These are phyloP conservation scores for Triadica sebifera DNA, from an alignment of 345 rosid species.

Conservation along the genomic window DNA sequence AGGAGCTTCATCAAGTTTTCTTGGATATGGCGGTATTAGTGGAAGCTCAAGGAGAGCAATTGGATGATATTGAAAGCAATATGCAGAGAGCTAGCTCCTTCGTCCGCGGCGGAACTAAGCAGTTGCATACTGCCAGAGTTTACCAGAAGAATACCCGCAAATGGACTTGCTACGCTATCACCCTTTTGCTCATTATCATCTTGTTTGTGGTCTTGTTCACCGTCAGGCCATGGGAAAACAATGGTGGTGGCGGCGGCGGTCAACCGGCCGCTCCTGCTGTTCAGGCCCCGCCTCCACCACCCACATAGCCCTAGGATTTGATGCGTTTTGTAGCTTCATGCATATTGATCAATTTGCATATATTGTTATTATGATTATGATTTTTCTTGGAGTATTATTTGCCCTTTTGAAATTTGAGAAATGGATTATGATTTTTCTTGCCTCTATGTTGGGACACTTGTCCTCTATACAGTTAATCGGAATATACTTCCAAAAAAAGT, in stretches of 20 bases:
- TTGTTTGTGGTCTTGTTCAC: slow-evolving; percentile 53
- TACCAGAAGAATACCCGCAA: slow-evolving; percentile 74
- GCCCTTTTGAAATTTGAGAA: neutral
- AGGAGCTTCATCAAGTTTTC: slow-evolving; percentile 87
- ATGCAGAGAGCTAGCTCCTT: slow-evolving; percentile 71
- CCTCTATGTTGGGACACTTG: no score
- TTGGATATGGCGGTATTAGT: slow-evolving; percentile 84
- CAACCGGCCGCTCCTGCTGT: slow-evolving; percentile 23
- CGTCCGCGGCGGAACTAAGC: slow-evolving; percentile 55
- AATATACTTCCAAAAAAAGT: no score
- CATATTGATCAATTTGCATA: no score
- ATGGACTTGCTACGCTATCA: slow-evolving; percentile 72
- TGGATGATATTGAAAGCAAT: slow-evolving; percentile 79
- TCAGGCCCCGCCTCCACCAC: slow-evolving; percentile 3
- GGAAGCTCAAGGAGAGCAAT: slow-evolving; percentile 67
- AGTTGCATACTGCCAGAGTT: slow-evolving; percentile 52
- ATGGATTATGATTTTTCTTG: neutral
- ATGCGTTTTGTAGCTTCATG: neutral
- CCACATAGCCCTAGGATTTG: neutral
- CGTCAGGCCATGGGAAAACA: slow-evolving; percentile 59
- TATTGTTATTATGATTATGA: no score
- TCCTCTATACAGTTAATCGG: no score
- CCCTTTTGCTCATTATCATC: slow-evolving; percentile 58
- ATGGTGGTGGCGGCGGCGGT: slow-evolving; percentile 2
- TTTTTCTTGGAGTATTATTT: no score